Conservation (phyloP, 306 rosid species). For the Gillenia trifoliata region DNA sequence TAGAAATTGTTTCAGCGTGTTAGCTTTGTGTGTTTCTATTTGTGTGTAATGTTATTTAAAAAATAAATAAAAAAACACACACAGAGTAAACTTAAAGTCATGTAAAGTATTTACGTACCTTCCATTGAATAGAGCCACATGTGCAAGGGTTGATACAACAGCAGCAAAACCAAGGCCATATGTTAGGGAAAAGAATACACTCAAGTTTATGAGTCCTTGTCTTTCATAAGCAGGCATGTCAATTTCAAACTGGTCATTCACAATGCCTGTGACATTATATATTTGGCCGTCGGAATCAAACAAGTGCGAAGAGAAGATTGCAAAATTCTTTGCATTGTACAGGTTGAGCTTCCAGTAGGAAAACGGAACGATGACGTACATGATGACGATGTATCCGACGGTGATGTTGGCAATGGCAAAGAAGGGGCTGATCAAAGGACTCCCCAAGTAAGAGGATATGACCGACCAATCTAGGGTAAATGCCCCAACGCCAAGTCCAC, state of each 20-base stretch:
- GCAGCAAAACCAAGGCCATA: conserved; percentile 70
- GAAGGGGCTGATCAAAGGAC: conserved; percentile 57
- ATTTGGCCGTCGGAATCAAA: conserved; percentile 31
- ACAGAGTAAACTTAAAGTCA: not conserved
- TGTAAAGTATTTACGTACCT: conserved; percentile 23
- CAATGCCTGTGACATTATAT: conserved; percentile 47
- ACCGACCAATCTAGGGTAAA: conserved; percentile 58
- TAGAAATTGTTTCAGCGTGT: not conserved
- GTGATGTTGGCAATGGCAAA: conserved; percentile 46
- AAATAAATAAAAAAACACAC: not conserved
- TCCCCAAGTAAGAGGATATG: conserved; percentile 44
- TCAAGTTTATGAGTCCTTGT: conserved; percentile 46
- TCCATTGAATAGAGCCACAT: conserved; percentile 61
- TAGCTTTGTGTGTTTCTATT: no score
- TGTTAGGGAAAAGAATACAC: conserved; percentile 42
- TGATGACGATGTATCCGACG: conserved; percentile 39
- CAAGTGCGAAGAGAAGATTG: conserved; percentile 45
- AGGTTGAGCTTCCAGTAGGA: conserved; percentile 54
- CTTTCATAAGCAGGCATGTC: conserved; percentile 36
- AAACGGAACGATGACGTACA: conserved; percentile 42
- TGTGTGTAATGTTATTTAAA: not conserved
- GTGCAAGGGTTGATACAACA: conserved; percentile 48
- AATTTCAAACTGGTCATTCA: conserved; percentile 50
- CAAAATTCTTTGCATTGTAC: conserved; percentile 50
- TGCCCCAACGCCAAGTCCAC: conserved; percentile 58